phyloP scores from a whole-genome alignment of 768 basidiomycete genomes.

The Leccinum imitatum region DNA sequence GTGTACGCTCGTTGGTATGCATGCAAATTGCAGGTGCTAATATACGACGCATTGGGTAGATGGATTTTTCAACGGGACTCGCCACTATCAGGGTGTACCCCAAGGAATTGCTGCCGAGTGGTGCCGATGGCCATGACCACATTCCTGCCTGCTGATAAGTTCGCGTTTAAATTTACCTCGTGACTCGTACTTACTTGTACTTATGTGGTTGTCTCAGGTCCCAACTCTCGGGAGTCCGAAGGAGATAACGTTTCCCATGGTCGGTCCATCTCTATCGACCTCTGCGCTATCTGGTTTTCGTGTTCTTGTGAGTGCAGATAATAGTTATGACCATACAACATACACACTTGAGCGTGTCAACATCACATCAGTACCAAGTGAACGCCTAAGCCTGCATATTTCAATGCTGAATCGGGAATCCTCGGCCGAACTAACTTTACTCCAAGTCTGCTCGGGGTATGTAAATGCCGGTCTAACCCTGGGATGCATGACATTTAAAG shows the following conservation, averaged over 20 bases:
- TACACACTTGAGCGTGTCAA: background rate
- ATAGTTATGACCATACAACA: background rate
- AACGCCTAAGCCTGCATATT: background rate
- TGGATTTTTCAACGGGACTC: background rate
- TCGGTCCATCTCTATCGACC: background rate
- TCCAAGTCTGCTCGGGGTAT: background rate
- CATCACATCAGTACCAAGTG: background rate
- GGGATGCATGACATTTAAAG: slow-evolving; percentile 4
- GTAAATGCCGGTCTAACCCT: background rate
- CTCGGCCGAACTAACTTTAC: slow-evolving; percentile 8
- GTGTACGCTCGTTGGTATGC: background rate
- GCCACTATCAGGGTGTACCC: background rate
- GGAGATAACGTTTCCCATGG: background rate
- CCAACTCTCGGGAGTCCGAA: background rate
- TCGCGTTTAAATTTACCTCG: slow-evolving; percentile 1
- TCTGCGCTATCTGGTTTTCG: background rate
- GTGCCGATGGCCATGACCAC: background rate
- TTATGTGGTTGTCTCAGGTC: background rate
- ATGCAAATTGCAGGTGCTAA: background rate
- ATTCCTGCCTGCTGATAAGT: background rate
- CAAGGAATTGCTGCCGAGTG: background rate
- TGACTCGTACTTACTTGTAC: background rate
- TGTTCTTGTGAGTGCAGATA: background rate
- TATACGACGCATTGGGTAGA: background rate
- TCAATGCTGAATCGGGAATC: background rate